Evolutionary conservation across 257 asterid species (phyloP), one percentile per base, ranked within the genome.

Genomic region (Catharanthus roseus): DNA sequence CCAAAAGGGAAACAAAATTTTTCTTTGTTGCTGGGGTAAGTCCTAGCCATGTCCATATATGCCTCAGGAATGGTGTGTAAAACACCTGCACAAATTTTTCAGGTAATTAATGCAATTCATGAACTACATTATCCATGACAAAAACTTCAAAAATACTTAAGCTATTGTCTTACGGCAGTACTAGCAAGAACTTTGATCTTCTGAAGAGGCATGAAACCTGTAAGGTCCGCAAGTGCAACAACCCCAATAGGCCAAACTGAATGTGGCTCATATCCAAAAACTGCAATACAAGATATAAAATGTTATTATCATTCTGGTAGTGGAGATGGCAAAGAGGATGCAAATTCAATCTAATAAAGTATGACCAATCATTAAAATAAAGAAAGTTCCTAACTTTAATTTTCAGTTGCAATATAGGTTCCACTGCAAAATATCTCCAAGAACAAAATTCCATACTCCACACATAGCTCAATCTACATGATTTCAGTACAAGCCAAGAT

Each of bases 211-310:
- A 95, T 81, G 87, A 89, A 89, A 73, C 97, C 99, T 11, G 97
- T 84, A 64, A 76, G 84, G 75, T 89, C 90, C 3, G 97, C 90
- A 47, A 95, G 90, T 19, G 97, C 83, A 77, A 91, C 81, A 74
- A 88, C 90, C 75, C 97, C 97, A 49, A 91, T 82, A 10, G 99
- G 97, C 97, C 93, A 88, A 76, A 95, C 99, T 26, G 99, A 95
- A 84, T 95, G 99, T 34, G 99, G 97, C 78, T 88, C 97, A 73
- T 89, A 95, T 21, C 96, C 97, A 77, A 95, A 88, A 86, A 91
- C 99, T 95, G 88, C 36, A 58, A 38, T 18, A 62, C 21, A 62
- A 61, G 34, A 26, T 6, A 12, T 23, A 42, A 61, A 21, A 55
- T 15, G 55, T 15, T 36, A 41, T 53, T 23, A 3, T 42, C 55